Conservation (phyloP, 1,284 basidiomycete species). For the Austroboletus rostrupii region DNA sequence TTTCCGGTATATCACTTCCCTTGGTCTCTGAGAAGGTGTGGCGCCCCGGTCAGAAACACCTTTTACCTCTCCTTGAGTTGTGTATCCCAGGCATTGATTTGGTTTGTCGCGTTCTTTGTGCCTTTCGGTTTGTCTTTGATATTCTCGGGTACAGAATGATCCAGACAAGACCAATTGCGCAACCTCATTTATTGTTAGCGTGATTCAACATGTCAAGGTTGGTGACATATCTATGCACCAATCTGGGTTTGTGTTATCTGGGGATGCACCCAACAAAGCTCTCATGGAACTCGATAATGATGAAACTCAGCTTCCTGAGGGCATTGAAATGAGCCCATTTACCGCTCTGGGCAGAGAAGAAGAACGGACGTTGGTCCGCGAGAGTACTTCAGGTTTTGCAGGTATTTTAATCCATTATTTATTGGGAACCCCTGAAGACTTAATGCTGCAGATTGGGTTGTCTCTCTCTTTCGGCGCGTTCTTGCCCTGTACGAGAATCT, state of each 20-base stretch:
- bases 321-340: slow-evolving; percentile 48
- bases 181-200: slow-evolving; percentile 75
- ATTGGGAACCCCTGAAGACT: slow-evolving; percentile 6
- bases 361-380: slow-evolving; percentile 69
- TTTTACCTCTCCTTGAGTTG: slow-evolving; percentile 86
- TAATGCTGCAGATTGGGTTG: slow-evolving; percentile 72
- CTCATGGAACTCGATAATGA: slow-evolving; percentile 52
- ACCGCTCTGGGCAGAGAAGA: slow-evolving; percentile 60
- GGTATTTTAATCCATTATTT: slow-evolving; percentile 39
- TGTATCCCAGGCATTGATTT: slow-evolving; percentile 90
- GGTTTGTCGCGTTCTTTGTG: slow-evolving; percentile 37
- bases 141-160: slow-evolving; percentile 64
- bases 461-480: slow-evolving; percentile 82
- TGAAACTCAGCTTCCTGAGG: slow-evolving; percentile 47
- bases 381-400: slow-evolving; percentile 78
- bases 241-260: slow-evolving; percentile 49
- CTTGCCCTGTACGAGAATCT: slow-evolving; percentile 89
- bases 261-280: slow-evolving; percentile 50
- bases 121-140: slow-evolving; percentile 4
- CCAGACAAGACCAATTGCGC: slow-evolving; percentile 86
- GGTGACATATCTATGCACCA: slow-evolving; percentile 71
- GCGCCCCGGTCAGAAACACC: slow-evolving; percentile 83
- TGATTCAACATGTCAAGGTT: slow-evolving; percentile 78
- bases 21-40: slow-evolving; percentile 78
- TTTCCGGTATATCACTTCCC: slow-evolving; percentile 79